Percentiles rank a stretch among this genome's conserved stretches.
Conservation (phyloP, 192 early-diverging fungal genomes). For the Funneliformis mosseae region DNA sequence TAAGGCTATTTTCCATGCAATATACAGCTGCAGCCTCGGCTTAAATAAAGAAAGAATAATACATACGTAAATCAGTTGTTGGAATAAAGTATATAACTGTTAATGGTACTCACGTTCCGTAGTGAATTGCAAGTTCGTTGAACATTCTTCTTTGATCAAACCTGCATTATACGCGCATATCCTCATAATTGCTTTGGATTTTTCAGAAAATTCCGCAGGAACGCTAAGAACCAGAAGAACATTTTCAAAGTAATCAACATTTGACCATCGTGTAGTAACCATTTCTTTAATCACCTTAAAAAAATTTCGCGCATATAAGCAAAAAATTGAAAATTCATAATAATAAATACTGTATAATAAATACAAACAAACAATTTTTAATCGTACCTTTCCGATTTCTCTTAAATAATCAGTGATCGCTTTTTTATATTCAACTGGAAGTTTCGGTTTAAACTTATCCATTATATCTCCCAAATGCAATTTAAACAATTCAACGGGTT, state of each 20-base stretch:
- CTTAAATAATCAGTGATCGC: conserved; percentile 10
- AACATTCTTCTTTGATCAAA: conserved; percentile 39
- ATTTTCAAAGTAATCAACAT: not conserved
- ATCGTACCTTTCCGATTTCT: not conserved
- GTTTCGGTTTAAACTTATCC: not conserved
- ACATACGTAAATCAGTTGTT: not conserved
- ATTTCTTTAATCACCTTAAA: not conserved
- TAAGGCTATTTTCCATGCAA: not conserved
- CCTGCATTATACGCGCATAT: conserved; percentile 53
- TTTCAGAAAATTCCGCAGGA: conserved; percentile 5
- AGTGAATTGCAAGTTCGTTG: not conserved
- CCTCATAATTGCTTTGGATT: conserved; percentile 55
- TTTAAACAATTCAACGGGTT: conserved; percentile 18
- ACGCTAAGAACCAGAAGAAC: not conserved
- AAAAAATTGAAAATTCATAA: not conserved
- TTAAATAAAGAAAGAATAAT: not conserved
- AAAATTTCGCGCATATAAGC: not conserved
- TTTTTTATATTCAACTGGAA: not conserved
- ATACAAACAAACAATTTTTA: not conserved
- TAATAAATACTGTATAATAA: not conserved
- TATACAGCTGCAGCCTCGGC: conserved; percentile 12
- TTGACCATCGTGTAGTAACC: not conserved
- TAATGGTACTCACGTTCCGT: not conserved
- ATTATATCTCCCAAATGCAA: not conserved
- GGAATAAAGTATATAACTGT: no score